phyloP scores from a whole-genome alignment of 1,139 yeast genomes.

The Hansenula anomala region DNA sequence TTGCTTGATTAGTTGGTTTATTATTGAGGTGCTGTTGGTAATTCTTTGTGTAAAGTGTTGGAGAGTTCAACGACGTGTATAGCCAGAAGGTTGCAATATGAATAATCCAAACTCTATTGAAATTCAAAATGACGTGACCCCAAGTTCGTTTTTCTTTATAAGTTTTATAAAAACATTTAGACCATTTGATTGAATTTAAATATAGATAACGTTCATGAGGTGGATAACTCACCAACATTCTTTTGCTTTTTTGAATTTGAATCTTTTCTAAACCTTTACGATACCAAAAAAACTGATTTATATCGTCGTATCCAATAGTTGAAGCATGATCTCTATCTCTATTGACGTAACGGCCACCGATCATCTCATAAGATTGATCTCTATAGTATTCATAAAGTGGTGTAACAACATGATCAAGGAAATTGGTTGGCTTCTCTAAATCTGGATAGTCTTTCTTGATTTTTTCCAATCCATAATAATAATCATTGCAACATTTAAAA shows the following conservation, averaged over 20 bases:
- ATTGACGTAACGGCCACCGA: conserved; percentile 34
- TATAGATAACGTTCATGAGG: conserved; percentile 42
- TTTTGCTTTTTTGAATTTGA: conserved; percentile 30
- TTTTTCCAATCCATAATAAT: conserved; percentile 37
- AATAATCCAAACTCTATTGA: conserved; percentile 59
- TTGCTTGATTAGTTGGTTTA: conserved; percentile 42
- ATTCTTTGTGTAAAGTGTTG: conserved; percentile 47
- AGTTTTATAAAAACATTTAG: conserved; percentile 46
- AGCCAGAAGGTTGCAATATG: conserved; percentile 59
- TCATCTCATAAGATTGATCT: conserved; percentile 40
- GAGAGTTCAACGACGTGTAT: conserved; percentile 49
- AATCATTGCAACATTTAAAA: conserved; percentile 65
- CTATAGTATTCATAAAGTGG: conserved; percentile 59
- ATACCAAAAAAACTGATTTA: conserved; percentile 62
- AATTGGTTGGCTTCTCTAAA: conserved; percentile 23
- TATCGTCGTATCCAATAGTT: conserved; percentile 58
- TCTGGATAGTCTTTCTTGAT: conserved; percentile 11
- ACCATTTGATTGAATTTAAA: conserved; percentile 44
- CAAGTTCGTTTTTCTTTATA: conserved; percentile 55
- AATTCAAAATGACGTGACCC: conserved; percentile 52
- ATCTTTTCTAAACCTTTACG: conserved; percentile 43
- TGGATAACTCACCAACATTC: conserved; percentile 36
- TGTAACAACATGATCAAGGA: conserved; percentile 60
- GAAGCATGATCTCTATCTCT: conserved; percentile 49
- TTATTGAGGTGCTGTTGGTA: conserved; percentile 42